Evolutionary conservation across 768 basidiomycete species (phyloP), one percentile per base, ranked within the genome.

Genomic region (Polyporus arcularius): DNA sequence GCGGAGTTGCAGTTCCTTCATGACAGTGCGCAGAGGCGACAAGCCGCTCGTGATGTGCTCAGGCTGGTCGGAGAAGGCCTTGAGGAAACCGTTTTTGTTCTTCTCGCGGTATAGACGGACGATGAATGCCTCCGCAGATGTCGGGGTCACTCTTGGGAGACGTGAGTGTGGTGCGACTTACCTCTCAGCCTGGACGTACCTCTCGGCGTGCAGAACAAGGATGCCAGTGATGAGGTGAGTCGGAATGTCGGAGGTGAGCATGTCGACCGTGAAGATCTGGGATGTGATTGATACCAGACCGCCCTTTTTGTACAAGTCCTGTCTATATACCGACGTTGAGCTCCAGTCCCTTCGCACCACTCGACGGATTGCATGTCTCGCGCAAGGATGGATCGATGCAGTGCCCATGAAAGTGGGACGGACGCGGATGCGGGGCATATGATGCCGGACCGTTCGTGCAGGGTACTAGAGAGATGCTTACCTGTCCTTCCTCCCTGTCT

Each of bases 41-140:
- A 98, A 75, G 1, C 96, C 96, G 63, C 86, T 92, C 0, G 90
- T 95, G 62, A 99, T 97, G 63, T 90, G 86, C 72, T 98, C 97
- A 4, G 96, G 95, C 68, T 98, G 91, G 73, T 98, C 97, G 2
- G 94, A 93, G 70, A 99, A 97, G 0, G 94, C 97, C 73, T 99
- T 98, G 65, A 98, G 78, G 73, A 98, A 99, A 1, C 96, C 96
- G 2, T 79, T 80, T 71, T 82, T 85, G 76, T 98, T 99, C 76
- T 89, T 86, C 73, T 97, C 89, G 43, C 96, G 85, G 71, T 89
- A 98, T 2, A 97, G 77, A 3, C 96, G 86, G 51, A 95, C 89
- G 40, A 98, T 92, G 76, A 98, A 99, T 0, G 95, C 93, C 71
- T 98, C 96, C 49, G 89, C 78, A 28, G 87, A 90, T 1, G 94